Base-by-base conservation (phyloP, 2,329 filamentous ascomycete species). In the Alternaria hordeiaustralica region DNA sequence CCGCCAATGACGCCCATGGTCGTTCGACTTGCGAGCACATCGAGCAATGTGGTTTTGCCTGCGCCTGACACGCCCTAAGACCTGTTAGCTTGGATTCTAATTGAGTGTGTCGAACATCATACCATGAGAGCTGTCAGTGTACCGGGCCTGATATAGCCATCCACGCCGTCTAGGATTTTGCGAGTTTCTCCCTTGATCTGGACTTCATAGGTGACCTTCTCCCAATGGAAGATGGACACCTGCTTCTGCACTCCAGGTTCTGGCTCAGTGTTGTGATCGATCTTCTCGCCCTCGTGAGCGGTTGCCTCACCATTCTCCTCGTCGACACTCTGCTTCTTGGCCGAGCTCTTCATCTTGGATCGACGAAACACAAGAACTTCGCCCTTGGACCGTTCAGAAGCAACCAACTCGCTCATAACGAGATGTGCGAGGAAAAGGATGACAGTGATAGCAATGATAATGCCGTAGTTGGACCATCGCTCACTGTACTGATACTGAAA, bases 41-140 rank as follows among this genome's bases (percentile, higher is more conserved):
- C 92, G 23, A 97, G 84, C 21, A 97, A 86, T 1, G 93, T 96
- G 0, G 94, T 97, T 80, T 97, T 97, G 61, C 93, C 94, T 13
- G 94, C 93, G 65, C 94, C 93, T 28, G 69, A 65, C 10, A 65
- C 68, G 15, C 55, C 91, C 93, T 96, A 5, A 96, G 83, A 47
- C 91, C 92, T 9, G 93, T 67, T 44, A 96, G 80, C 9, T 92
- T 95, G 26, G 26, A 28, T 28, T 5, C 10, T 28, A 28, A 28
- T 28, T 28, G 26, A 28, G 1, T 28, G 26, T 28, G 10, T 28
- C 5, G 26, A 28, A 28, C 26, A 28, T 28, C 26, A 44, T 69
- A 73, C 92, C 77, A 78, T 77, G 0, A 77, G 67, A 6, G 75
- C 73, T 2, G 74, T 76, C 21, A 87, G 76, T 2, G 82, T 85